phyloP scores from a whole-genome alignment of 176 grass and related monocot genomes.

The Lolium multiflorum region DNA sequence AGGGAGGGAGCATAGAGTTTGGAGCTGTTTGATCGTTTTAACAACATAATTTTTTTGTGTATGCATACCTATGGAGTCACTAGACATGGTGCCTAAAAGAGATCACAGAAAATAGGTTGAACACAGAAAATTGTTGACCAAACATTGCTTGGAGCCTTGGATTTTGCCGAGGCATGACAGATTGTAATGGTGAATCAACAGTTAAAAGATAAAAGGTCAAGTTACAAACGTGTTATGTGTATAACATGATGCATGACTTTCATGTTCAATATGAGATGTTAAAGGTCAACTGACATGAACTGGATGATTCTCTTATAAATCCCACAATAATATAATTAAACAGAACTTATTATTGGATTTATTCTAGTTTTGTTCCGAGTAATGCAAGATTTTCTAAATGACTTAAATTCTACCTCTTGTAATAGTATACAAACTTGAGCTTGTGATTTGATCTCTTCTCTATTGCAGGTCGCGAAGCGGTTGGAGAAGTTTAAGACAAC shows the following conservation, averaged over 20 bases:
- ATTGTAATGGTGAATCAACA: neutral
- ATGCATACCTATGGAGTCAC: neutral
- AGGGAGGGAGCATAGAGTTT: neutral
- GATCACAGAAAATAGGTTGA: slow-evolving; percentile 7
- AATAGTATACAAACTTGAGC: slow-evolving; percentile 7
- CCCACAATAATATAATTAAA: neutral
- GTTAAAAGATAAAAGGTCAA: neutral
- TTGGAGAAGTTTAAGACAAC: slow-evolving; percentile 98
- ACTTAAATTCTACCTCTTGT: neutral
- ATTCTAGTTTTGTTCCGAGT: slow-evolving; percentile 9
- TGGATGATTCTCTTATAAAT: neutral
- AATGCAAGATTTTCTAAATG: slow-evolving; percentile 19
- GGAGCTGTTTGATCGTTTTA: neutral
- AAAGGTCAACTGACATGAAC: slow-evolving; percentile 19
- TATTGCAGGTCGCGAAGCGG: slow-evolving; percentile 79
- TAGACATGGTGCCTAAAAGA: too few species aligned
- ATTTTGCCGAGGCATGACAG: slow-evolving; percentile 2
- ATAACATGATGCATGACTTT: neutral
- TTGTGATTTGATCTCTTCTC: slow-evolving; percentile 27
- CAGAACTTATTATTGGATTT: neutral
- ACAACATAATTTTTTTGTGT: neutral
- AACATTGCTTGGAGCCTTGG: slow-evolving; percentile 1
- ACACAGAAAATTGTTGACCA: neutral
- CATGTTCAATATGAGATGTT: neutral
- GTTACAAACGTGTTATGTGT: slow-evolving; percentile 9